phyloP scores from a whole-genome alignment of 345 rosid species.

The Trapa bicornis region DNA sequence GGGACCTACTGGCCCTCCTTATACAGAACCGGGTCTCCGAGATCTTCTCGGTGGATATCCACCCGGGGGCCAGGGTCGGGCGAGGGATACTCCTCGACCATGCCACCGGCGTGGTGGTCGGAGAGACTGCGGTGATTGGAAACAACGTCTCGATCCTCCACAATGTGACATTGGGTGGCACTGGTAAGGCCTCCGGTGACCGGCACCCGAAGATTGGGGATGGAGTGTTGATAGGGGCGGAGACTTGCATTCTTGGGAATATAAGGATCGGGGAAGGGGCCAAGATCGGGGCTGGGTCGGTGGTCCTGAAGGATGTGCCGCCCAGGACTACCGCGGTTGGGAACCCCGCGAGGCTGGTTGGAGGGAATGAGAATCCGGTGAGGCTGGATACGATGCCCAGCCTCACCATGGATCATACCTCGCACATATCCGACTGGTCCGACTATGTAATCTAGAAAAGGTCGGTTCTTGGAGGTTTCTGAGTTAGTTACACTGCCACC shows the following conservation, averaged over 20 bases:
- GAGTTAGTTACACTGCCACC: too few species aligned
- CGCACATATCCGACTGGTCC: slow-evolving; percentile 72
- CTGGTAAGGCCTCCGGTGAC: slow-evolving; percentile 73
- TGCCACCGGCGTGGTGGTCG: slow-evolving; percentile 70
- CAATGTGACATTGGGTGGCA: slow-evolving; percentile 84
- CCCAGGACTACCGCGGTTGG: slow-evolving; percentile 80
- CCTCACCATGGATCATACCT: slow-evolving; percentile 86
- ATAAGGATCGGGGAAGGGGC: slow-evolving; percentile 84
- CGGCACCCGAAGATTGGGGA: slow-evolving; percentile 94
- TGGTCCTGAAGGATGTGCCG: slow-evolving; percentile 74
- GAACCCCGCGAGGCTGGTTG: slow-evolving; percentile 79
- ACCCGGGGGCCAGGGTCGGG: slow-evolving; percentile 85
- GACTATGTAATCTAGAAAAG: slow-evolving; percentile 65
- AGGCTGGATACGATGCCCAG: slow-evolving; percentile 73
- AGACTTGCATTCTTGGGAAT: slow-evolving; percentile 83
- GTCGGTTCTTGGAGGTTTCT: too few species aligned
- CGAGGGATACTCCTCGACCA: slow-evolving; percentile 68
- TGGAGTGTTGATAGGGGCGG: slow-evolving; percentile 90
- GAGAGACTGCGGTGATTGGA: slow-evolving; percentile 92
- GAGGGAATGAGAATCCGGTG: slow-evolving; percentile 77
- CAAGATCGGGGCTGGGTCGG: slow-evolving; percentile 86
- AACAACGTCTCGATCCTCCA: slow-evolving; percentile 80
- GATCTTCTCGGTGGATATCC: slow-evolving; percentile 75
- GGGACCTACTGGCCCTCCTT: slow-evolving; percentile 48
- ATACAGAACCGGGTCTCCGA: slow-evolving; percentile 70